Percentiles rank a stretch among this genome's conserved stretches.
phyloP scores from a whole-genome alignment of 2,329 filamentous ascomycete genomes.

The Teratosphaeria zuluensis region DNA sequence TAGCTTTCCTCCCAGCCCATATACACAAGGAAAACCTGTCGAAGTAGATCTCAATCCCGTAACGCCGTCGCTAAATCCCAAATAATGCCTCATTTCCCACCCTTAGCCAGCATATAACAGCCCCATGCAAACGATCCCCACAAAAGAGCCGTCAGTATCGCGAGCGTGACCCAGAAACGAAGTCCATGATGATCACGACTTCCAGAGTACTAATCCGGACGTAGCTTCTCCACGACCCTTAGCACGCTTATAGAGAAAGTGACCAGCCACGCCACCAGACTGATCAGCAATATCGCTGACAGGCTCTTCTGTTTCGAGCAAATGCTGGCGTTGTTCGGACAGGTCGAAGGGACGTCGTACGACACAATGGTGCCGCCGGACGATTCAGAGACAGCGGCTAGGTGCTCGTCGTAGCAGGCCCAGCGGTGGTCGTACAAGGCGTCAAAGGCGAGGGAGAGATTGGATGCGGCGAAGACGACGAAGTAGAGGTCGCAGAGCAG shows the following conservation, averaged over 20 bases:
- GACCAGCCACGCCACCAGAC: slow-evolving; percentile 77
- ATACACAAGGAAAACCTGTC: neutral
- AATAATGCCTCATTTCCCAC: neutral
- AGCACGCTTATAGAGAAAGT: slow-evolving; percentile 71
- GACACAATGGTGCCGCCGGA: slow-evolving; percentile 2
- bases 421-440: slow-evolving; percentile 58
- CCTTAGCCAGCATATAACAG: neutral
- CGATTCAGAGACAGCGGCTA: slow-evolving; percentile 7
- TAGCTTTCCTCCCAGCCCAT: neutral
- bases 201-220: slow-evolving; percentile 21
- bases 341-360: slow-evolving; percentile 21
- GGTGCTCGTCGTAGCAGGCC: slow-evolving; percentile 30
- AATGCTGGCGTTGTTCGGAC: slow-evolving; percentile 34
- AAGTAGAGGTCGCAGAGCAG: slow-evolving; percentile 91
- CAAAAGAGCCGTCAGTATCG: neutral
- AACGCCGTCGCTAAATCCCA: neutral
- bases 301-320: slow-evolving; percentile 60
- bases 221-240: slow-evolving; percentile 29
- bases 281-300: slow-evolving; percentile 68
- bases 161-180: neutral
- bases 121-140: neutral
- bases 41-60: neutral
- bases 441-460: slow-evolving; percentile 80
- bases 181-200: neutral
- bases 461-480: slow-evolving; percentile 94